Percentiles rank a stretch among this genome's conserved stretches.
Evolutionary conservation across 805 yeast species (phyloP).

Genomic region (Cyberlindnera xishuangbannaensis): DNA sequence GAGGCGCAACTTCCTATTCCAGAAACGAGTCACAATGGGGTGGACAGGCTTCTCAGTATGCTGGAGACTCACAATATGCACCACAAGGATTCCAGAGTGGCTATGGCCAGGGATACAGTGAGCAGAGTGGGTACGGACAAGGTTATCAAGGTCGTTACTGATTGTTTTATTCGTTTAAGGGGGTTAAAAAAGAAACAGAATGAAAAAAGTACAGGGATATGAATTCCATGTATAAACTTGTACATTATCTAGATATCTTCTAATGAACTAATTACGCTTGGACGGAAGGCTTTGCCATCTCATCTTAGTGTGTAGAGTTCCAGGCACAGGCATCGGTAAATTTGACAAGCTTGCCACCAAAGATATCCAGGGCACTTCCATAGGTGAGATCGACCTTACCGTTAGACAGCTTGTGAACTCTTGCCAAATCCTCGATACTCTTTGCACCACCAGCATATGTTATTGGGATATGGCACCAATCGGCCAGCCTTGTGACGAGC

Average conservation of each 20-base stretch:
- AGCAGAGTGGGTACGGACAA: background rate
- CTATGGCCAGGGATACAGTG: background rate
- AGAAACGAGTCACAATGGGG: constrained; percentile 5
- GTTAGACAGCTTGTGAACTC: constrained; percentile 60
- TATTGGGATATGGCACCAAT: constrained; percentile 75
- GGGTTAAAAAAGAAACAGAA: background rate
- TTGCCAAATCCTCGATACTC: constrained; percentile 56
- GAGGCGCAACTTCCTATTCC: constrained; percentile 5
- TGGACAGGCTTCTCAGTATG: constrained; percentile 5
- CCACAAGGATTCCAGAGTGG: background rate
- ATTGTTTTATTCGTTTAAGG: too few relatives aligned
- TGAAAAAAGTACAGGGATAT: background rate
- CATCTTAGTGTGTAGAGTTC: constrained; percentile 40
- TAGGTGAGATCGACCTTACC: constrained; percentile 89
- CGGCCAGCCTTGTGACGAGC: constrained; percentile 63
- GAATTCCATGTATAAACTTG: too few relatives aligned
- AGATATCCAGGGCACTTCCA: constrained; percentile 91
- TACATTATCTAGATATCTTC: too few relatives aligned
- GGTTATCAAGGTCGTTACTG: background rate
- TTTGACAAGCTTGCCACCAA: constrained; percentile 81
- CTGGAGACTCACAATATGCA: constrained; percentile 1
- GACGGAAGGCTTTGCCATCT: background rate
- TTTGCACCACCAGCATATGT: constrained; percentile 98
- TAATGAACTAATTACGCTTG: too few relatives aligned
- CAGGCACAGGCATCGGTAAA: constrained; percentile 72